A percentile compares a stretch with the other conserved stretches of the same genome.
These are phyloP conservation scores for Talaromyces sp. DNA, from an alignment of 2,329 filamentous ascomycete genomes.

Conservation along the genomic window DNA sequence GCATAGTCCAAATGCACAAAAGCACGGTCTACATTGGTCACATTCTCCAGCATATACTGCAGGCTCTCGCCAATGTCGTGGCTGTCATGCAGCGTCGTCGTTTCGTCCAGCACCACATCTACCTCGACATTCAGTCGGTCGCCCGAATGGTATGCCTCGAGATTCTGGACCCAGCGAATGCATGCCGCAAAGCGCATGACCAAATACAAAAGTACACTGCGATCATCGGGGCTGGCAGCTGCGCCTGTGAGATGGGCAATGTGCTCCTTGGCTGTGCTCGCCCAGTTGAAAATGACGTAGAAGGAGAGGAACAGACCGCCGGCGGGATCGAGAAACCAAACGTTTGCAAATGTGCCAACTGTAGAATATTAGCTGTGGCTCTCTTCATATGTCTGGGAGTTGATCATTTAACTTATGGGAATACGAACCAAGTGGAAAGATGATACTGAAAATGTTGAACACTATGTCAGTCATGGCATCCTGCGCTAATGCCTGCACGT, in stretches of 20 bases:
- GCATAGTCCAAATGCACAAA: slow-evolving; percentile 49
- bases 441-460: slow-evolving; percentile 84
- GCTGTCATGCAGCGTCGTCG: slow-evolving; percentile 50
- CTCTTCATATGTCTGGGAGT: not conserved
- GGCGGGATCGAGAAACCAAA: slow-evolving; percentile 57
- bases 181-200: slow-evolving; percentile 90
- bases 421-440: slow-evolving; percentile 65
- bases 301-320: slow-evolving; percentile 57
- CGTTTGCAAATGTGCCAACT: slow-evolving; percentile 32
- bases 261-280: slow-evolving; percentile 56
- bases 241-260: slow-evolving; percentile 59
- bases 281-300: slow-evolving; percentile 58
- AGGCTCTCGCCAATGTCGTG: slow-evolving; percentile 57
- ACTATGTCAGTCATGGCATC: slow-evolving; percentile 72
- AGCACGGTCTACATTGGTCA: slow-evolving; percentile 37
- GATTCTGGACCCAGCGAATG: slow-evolving; percentile 62
- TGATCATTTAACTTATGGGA: no score
- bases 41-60: slow-evolving; percentile 57
- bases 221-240: slow-evolving; percentile 53
- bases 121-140: slow-evolving; percentile 60
- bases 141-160: slow-evolving; percentile 59
- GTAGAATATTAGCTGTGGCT: not conserved
- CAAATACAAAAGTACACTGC: slow-evolving; percentile 80
- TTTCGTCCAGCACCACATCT: slow-evolving; percentile 56
- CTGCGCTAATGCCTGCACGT: slow-evolving; percentile 71